Evolutionary conservation across 345 rosid species (phyloP), one percentile per base, ranked within the genome.

Genomic region (Populus nigra): DNA sequence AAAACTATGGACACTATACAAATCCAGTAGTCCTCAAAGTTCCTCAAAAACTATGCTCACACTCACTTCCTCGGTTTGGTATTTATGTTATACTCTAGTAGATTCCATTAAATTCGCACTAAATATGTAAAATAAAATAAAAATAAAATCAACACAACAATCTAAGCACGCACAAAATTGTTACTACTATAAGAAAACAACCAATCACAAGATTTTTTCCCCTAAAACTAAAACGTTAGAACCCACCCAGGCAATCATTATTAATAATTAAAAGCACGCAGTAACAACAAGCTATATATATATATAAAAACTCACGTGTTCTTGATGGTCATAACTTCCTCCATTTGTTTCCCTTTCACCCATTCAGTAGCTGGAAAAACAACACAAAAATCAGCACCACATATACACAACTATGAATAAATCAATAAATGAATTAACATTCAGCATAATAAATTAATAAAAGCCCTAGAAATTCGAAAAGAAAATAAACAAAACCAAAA

Each of bases 321-420:
- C 77, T 91, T 94, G 65, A 96, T 96, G 79, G 98, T 77, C 43
- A 96, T 18, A 12, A 94, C 98, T 75, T 96, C 98, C 78, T 92
- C 97, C 93, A 89, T 90, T 73, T 88, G 90, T 83, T 88, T 96
- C 69, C 98, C 99, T 82, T 93, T 96, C 89, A 94, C 99, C 99
- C 99, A 96, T 83, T 96, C 99, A 15, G 98, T 91, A 33, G 93
- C 99, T 96, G 83, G 33, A 85, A 76, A 63, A 80, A 18, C 71
- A 43, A 16, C 77, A 76, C 72, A 73, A 63, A 41, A 67, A 78
- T 39, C 65, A 66, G 29, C 63, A 20, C 7, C 23, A 29, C 13
- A 15, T 35, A 22, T 38, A 1, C 38, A 27, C 25, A 55, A 10
- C 29, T 23, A 59, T 10, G n/a, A 23, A 55, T 22, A 68, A 39